Evolutionary conservation across 2,329 filamentous ascomycete species (phyloP).

Genomic region (Penicillium sp.): DNA sequence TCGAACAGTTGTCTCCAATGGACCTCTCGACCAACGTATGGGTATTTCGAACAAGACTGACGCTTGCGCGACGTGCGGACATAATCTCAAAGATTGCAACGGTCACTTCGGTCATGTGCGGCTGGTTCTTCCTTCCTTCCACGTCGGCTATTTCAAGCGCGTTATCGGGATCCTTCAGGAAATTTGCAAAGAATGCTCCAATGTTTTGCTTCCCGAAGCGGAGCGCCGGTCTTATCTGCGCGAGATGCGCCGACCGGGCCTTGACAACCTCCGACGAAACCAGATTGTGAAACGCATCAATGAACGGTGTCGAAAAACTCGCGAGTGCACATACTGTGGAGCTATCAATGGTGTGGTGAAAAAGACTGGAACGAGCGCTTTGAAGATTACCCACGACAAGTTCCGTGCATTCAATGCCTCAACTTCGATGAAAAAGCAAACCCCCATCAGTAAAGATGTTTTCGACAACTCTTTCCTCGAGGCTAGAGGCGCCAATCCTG

Average conservation of each 20-base stretch:
- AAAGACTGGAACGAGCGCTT: constrained; percentile 76
- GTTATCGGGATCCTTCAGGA: constrained; percentile 89
- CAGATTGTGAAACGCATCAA: constrained; percentile 85
- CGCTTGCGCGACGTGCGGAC: constrained; percentile 78
- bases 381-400: constrained; percentile 94
- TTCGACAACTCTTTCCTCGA: constrained; percentile 85
- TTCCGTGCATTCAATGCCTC: constrained; percentile 87
- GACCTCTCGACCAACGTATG: constrained; percentile 83
- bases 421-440: constrained; percentile 78
- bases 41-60: constrained; percentile 84
- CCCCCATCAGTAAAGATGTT: constrained; percentile 75
- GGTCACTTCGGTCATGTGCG: constrained; percentile 95
- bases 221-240: constrained; percentile 77
- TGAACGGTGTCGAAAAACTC: constrained; percentile 84
- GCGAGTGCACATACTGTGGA: constrained; percentile 76
- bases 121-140: constrained; percentile 87
- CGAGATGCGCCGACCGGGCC: constrained; percentile 74
- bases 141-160: constrained; percentile 93
- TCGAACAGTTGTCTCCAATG: constrained; percentile 74
- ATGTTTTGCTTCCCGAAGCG: constrained; percentile 76
- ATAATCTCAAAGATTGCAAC: constrained; percentile 79
- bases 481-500: constrained; percentile 74
- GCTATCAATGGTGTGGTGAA: constrained; percentile 87
- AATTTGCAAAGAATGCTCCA: constrained; percentile 93
- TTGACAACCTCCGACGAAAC: constrained; percentile 84